phyloP scores from a whole-genome alignment of 805 yeast species.

The Zygosaccharomyces bailii region DNA sequence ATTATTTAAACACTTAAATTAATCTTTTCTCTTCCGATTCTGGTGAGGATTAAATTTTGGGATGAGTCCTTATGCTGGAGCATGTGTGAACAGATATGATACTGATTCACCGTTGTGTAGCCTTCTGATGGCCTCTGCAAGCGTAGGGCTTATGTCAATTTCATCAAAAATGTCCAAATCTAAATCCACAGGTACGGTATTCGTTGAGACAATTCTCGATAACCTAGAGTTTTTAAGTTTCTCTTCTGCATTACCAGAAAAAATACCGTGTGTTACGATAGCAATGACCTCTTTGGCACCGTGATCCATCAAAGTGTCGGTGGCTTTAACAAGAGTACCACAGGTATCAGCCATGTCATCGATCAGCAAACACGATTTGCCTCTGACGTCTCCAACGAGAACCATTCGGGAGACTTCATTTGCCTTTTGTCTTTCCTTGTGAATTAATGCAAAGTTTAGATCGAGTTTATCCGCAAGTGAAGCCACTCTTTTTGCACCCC shows the following conservation, averaged over 20 bases:
- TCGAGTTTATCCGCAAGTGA: slow-evolving; percentile 89
- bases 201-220: slow-evolving; percentile 80
- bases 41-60: neutral
- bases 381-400: slow-evolving; percentile 87
- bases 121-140: slow-evolving; percentile 93
- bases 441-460: slow-evolving; percentile 90
- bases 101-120: slow-evolving; percentile 95
- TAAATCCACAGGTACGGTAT: slow-evolving; percentile 81
- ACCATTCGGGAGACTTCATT: slow-evolving; percentile 96
- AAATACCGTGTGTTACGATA: slow-evolving; percentile 92
- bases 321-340: slow-evolving; percentile 94
- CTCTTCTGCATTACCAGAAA: slow-evolving; percentile 78
- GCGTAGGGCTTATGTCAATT: slow-evolving; percentile 78
- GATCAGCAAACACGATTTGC: slow-evolving; percentile 77
- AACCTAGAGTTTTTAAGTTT: slow-evolving; percentile 66
- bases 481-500: slow-evolving; percentile 98
- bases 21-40: neutral
- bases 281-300: slow-evolving; percentile 87
- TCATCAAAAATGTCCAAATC: slow-evolving; percentile 66
- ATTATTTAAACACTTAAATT: neutral
- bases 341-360: slow-evolving; percentile 99
- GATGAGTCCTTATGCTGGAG: slow-evolving; percentile 36
- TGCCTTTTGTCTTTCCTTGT: slow-evolving; percentile 92
- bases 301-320: slow-evolving; percentile 74
- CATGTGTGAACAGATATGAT: slow-evolving; percentile 77